Base-by-base conservation (phyloP, 148 eudicot genomes). In the Chenopodium suecicum region DNA sequence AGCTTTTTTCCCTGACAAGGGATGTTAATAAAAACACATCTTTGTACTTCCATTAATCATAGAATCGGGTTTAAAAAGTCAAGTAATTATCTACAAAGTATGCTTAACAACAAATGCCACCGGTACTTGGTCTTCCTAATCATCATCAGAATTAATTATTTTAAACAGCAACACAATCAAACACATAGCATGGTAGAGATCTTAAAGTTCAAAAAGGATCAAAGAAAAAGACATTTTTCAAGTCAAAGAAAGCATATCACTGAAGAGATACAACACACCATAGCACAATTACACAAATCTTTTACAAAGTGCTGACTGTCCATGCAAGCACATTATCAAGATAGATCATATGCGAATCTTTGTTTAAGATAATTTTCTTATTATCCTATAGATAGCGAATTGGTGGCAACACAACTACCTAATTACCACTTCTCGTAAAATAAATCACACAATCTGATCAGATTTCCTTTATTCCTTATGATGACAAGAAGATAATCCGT, bases 21-120 rank as follows among this genome's bases (percentile, higher is more conserved):
- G 80, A 77, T 47, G 79, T 73, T 79, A 82, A 80, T 84, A 74
- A 88, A 67, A 73, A 52, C 71, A 60, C 48, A 77, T 32, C 83
- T 75, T 80, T 79, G 82, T 77, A 75, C 74, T n/a, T 58, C 16
- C 48, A 67, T 58, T 73, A 84, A 83, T 48, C 81, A 75, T 73
- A 83, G 71, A 87, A 34, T 76, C 50, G 46, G 52, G 80, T 41
- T 79, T 25, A n/a, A 41, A 79, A 77, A 74, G 75, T 69, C 44
- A 16, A 41, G 65, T 82, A 68, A 85, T 68, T 73, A 68, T 75
- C 63, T 44, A 32, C 50, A 82, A 85, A 82, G 75, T 64, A 54
- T 69, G 63, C 74, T 74, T 82, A 85, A 74, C 86, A 81, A 82
- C 89, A 83, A 84, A 82, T 87, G 80, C 84, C 81, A 73, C 78